These are phyloP conservation scores for Hyaloscypha finlandica DNA, from an alignment of 495 filamentous ascomycete species.

Conservation along the genomic window DNA sequence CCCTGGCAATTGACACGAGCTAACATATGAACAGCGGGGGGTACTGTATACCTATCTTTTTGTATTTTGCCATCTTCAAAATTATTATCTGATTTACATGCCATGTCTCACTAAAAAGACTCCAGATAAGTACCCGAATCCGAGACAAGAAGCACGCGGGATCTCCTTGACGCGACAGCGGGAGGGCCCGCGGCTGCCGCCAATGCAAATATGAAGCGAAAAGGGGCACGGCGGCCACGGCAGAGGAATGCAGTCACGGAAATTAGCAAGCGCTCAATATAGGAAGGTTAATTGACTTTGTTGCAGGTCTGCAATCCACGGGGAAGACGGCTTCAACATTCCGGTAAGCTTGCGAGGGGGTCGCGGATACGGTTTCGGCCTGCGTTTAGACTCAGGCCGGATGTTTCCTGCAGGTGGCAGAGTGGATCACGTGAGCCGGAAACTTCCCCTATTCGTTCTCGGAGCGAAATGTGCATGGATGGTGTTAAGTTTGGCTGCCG, in stretches of 20 bases:
- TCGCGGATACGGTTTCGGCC: background rate
- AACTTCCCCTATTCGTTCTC: background rate
- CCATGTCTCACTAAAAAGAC: too few relatives aligned
- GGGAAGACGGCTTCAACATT: background rate
- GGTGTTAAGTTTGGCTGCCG: too few relatives aligned
- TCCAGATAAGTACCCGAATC: background rate
- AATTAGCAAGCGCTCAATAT: background rate
- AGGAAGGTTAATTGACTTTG: background rate
- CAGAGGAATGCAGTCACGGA: background rate
- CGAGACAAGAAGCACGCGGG: background rate
- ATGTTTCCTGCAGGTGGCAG: too few relatives aligned
- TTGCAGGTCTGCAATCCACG: background rate
- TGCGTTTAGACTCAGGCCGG: background rate
- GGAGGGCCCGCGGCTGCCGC: background rate
- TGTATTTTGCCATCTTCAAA: too few relatives aligned
- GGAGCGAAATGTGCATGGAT: background rate
- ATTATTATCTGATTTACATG: too few relatives aligned
- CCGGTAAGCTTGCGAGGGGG: conserved; percentile 1
- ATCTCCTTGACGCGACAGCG: background rate
- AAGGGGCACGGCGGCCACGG: too few relatives aligned
- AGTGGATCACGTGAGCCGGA: background rate
- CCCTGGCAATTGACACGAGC: too few relatives aligned
- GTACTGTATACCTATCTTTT: too few relatives aligned
- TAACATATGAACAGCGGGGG: too few relatives aligned
- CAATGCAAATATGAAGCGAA: background rate